Base-by-base conservation (phyloP, 1,284 basidiomycete genomes). In the Ceratobasidium theobromae region DNA sequence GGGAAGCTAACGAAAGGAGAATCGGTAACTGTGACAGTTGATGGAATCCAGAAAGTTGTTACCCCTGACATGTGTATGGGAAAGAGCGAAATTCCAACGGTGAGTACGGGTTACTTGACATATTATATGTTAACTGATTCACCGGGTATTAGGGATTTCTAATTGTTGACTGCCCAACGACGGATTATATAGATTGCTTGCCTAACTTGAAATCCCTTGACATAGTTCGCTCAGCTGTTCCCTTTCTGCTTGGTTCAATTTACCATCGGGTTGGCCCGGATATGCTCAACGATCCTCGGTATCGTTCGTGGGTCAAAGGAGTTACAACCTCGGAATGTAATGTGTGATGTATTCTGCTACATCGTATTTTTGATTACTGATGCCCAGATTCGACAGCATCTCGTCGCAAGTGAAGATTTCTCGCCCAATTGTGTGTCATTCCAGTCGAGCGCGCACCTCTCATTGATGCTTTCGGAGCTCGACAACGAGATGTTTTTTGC, bases 401-500 rank as follows among this genome's bases (percentile, higher is more conserved):
- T 91, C 8, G 76, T 92, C 30, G 79, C 88, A 16, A 87, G 89
- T 38, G 78, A 79, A 33, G 79, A 83, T 68, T 79, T 86, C 64
- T 77, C 78, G 43, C 76, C 85, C 3, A 85, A 96, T 75, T 84
- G 82, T 3, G 79, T 91, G 25, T 86, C 86, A 14, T 95, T 92
- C 73, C 88, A 86, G 0, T 88, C 86, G 23, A 84, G 87, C 8
- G 87, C 88, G 1, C 85, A 85, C 71, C 84, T 86, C 67, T 87
- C 90, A 60, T 79, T 93, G 18, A 82, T 86, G 46, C 80, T 97
- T 4, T 86, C 85, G 69, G 78, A 86, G 66, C 78, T 97, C 33
- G 91, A 97, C 72, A 69, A 80, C 0, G 74, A 82, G 1, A 84
- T 95, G 71, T 98, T 97, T 79, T 82, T 84, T 0, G 72, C 90